Evolutionary conservation across 1,284 basidiomycete genomes (phyloP).

Genomic region (Vanrija sp.): DNA sequence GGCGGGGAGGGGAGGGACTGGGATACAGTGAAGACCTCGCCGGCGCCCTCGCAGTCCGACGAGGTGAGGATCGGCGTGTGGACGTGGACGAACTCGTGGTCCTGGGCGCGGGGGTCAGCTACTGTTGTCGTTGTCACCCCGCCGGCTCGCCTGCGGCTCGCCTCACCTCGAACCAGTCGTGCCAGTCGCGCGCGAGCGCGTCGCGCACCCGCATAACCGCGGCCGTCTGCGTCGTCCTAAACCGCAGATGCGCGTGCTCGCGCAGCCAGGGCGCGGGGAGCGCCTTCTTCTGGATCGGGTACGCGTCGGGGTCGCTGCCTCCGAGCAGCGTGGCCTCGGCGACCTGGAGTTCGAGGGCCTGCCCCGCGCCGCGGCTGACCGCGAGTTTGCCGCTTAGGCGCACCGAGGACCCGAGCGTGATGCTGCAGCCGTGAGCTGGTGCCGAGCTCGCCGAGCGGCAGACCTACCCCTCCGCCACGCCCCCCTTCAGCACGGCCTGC

Average conservation of each 20-base stretch:
- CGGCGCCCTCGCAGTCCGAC: conserved; percentile 96
- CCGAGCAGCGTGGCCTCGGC: conserved; percentile 65
- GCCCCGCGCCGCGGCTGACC: conserved; percentile 63
- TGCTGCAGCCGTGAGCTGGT: conserved; percentile 8
- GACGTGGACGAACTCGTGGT: conserved; percentile 69
- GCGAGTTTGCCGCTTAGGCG: conserved; percentile 63
- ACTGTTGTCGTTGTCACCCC: background rate
- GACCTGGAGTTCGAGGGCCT: conserved; percentile 68
- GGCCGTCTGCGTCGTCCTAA: conserved; percentile 66
- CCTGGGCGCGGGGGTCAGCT: conserved; percentile 48
- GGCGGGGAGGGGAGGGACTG: conserved; percentile 6
- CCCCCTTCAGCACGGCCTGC: conserved; percentile 69
- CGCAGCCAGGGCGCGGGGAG: conserved; percentile 70
- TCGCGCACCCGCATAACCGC: conserved; percentile 72
- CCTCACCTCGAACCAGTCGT: conserved; percentile 66
- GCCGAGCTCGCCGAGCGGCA: conserved; percentile 1
- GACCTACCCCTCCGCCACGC: conserved; percentile 33
- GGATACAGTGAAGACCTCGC: conserved; percentile 77
- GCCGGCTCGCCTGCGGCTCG: background rate
- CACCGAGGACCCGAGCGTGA: conserved; percentile 71
- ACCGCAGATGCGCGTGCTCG: conserved; percentile 75
- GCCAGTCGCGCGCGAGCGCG: conserved; percentile 55
- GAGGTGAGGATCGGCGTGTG: conserved; percentile 85
- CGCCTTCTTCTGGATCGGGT: conserved; percentile 82
- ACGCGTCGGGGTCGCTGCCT: conserved; percentile 70